A percentile compares a stretch with the other conserved stretches of the same genome.
phyloP scores from a whole-genome alignment of 345 rosid genomes.

The Citrus hindsii region DNA sequence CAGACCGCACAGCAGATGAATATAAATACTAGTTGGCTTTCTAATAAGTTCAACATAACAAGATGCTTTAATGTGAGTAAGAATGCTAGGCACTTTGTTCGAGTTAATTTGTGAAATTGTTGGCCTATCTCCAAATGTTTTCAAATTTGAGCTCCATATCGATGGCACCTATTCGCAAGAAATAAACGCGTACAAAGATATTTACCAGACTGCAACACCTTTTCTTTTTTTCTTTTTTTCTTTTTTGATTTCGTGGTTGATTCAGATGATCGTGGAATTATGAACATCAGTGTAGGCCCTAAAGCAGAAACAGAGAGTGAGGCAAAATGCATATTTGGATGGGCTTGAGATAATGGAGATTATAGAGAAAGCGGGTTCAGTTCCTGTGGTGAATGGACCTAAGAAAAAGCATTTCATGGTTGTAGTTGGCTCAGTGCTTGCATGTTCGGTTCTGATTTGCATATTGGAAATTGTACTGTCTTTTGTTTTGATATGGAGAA shows the following conservation, averaged over 20 bases:
- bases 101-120: slow-evolving; percentile 53
- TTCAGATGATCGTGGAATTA: slow-evolving; percentile 37
- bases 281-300: slow-evolving; percentile 35
- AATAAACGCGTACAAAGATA: slow-evolving; percentile 4
- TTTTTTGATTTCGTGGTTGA: slow-evolving; percentile 35
- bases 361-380: slow-evolving; percentile 11
- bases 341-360: slow-evolving; percentile 58
- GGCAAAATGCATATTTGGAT: slow-evolving; percentile 32
- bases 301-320: neutral
- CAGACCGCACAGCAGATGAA: slow-evolving; percentile 27
- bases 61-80: slow-evolving; percentile 44
- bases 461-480: slow-evolving; percentile 19
- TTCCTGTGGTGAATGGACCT: neutral
- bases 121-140: neutral
- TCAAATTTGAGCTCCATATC: slow-evolving; percentile 37
- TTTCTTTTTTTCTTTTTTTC: slow-evolving; percentile 21
- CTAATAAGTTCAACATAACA: slow-evolving; percentile 25
- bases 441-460: slow-evolving; percentile 18
- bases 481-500: slow-evolving; percentile 21
- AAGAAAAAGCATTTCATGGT: slow-evolving; percentile 2
- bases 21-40: neutral
- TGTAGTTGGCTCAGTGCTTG: slow-evolving; percentile 27
- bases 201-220: slow-evolving; percentile 18
- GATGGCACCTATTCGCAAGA: slow-evolving; percentile 8
- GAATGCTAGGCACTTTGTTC: slow-evolving; percentile 38